Conservation (phyloP, 2,329 filamentous ascomycete genomes). For the Cadophora luteo-olivacea region DNA sequence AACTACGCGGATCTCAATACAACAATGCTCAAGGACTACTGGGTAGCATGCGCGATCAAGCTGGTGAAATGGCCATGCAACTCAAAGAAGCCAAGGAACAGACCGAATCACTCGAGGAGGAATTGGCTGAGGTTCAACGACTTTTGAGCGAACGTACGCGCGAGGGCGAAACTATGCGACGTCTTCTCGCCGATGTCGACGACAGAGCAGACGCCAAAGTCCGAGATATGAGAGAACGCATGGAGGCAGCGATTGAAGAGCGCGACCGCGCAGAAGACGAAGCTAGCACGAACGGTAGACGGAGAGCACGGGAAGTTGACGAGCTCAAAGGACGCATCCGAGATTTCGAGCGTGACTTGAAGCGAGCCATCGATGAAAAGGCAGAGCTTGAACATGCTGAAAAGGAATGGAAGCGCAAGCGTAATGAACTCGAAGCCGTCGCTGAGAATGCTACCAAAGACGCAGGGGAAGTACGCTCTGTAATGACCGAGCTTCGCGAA, state of each 20-base stretch:
- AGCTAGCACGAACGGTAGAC: conserved; percentile 76
- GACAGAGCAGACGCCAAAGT: conserved; percentile 80
- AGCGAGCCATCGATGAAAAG: conserved; percentile 73
- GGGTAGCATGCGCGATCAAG: conserved; percentile 92
- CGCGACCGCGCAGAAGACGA: conserved; percentile 93
- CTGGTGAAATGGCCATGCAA: conserved; percentile 85
- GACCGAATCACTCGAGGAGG: conserved; percentile 88
- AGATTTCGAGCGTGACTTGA: conserved; percentile 80
- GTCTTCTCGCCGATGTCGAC: conserved; percentile 86
- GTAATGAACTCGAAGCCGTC: conserved; percentile 79
- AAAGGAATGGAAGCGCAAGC: conserved; percentile 74
- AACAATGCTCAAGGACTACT: conserved; percentile 84
- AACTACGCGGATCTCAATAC: conserved; percentile 86
- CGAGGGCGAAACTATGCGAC: conserved; percentile 93
- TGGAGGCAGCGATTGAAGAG: conserved; percentile 93
- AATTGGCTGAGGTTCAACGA: conserved; percentile 85
- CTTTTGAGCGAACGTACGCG: conserved; percentile 86
- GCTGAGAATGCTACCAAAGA: conserved; percentile 72
- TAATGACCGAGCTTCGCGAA: conserved; percentile 78
- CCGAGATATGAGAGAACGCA: conserved; percentile 84
- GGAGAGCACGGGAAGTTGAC: conserved; percentile 82
- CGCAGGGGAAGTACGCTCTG: conserved; percentile 74
- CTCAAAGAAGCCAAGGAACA: conserved; percentile 87
- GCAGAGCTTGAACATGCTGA: conserved; percentile 79
- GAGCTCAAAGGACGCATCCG: conserved; percentile 81